Conservation (phyloP, 2,329 filamentous ascomycete genomes). For the Raffaelea deltoideospora region DNA sequence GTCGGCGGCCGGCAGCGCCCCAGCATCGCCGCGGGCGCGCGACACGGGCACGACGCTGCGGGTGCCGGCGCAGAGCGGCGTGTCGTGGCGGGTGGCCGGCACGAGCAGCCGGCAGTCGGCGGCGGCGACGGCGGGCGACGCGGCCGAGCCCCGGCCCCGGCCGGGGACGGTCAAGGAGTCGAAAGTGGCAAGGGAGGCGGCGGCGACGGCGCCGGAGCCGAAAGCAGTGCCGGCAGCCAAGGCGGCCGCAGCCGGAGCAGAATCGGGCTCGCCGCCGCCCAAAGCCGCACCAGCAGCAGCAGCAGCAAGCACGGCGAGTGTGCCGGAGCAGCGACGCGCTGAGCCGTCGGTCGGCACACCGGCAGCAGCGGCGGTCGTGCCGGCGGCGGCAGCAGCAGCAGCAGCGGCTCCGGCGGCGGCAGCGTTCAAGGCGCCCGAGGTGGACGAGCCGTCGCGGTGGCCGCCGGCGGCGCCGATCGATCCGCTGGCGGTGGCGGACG, state of each 20-base stretch:
- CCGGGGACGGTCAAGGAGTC: no score
- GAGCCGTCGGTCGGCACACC: neutral
- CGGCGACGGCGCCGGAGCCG: slow-evolving; percentile 9
- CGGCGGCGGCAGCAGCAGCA: slow-evolving; percentile 9
- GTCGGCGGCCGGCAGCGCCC: slow-evolving; percentile 28
- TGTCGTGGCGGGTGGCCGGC: slow-evolving; percentile 64
- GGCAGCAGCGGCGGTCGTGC: neutral
- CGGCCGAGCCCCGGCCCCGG: slow-evolving; percentile 5
- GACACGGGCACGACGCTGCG: slow-evolving; percentile 58
- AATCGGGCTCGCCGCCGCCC: neutral
- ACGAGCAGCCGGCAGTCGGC: slow-evolving; percentile 41
- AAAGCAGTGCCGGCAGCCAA: neutral
- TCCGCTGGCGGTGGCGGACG: slow-evolving; percentile 58
- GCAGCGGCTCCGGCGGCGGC: slow-evolving; percentile 11
- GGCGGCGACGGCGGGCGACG: slow-evolving; percentile 3
- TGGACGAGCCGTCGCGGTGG: slow-evolving; percentile 49
- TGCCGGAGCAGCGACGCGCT: neutral
- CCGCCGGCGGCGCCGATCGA: slow-evolving; percentile 59
- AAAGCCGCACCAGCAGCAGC: neutral
- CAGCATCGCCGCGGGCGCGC: slow-evolving; percentile 32
- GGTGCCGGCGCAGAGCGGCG: slow-evolving; percentile 72
- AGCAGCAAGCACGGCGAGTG: neutral
- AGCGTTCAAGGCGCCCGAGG: slow-evolving; percentile 40
- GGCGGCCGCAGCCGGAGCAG: neutral
- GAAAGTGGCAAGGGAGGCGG: no score